Evolutionary conservation across 495 filamentous ascomycete species (phyloP), one percentile per base, ranked within the genome.

Genomic region (Daldinia vernicosa): DNA sequence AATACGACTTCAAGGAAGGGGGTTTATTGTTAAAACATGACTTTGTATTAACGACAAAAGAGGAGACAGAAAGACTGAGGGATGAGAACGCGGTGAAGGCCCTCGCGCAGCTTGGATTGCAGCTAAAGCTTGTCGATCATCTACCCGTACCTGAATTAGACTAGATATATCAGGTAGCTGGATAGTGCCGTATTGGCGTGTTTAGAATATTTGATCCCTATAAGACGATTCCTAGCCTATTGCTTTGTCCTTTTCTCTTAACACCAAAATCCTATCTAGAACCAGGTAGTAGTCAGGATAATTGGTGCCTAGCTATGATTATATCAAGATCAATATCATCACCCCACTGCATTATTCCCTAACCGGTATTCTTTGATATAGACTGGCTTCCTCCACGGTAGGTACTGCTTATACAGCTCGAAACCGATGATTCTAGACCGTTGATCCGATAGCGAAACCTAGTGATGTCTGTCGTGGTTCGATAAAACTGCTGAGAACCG

Each of bases 81-180:
- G 88, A 90, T 67, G 78, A 89, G 78, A 89, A 94, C 60, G 92
- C 93, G 5, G 84, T 85, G 71, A 83, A 90, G 69, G 94, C 93
- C 4, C 79, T 97, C 77, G 80, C 89, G 74, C 85, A 87, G 72
- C 71, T 93, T 63, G 95, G 95, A 0, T 78, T 90, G 66, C 90
- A 84, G 74, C 86, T 94, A 74, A 92, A 89, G 84, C 83, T 97
- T 73, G 84, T 94, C 22, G 88, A 96, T 75, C 92, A 93, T 55
- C 77, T 98, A 75, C 95, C 94, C 4, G 87, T 97, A 39, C 92
- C 92, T 33, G 82, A 86, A 12, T 52, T 84, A 51, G 82, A 84
- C 62, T 84, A 56, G 78, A 50, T 54, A 53, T 30, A n/a, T 2
- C 14, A 28, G 24, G 4, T 53, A 9, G 19, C 17, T 24, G 12